A percentile compares a stretch with the other conserved stretches of the same genome.
Evolutionary conservation across 2,329 filamentous ascomycete genomes (phyloP).

Genomic region (Alternaria brassicae): DNA sequence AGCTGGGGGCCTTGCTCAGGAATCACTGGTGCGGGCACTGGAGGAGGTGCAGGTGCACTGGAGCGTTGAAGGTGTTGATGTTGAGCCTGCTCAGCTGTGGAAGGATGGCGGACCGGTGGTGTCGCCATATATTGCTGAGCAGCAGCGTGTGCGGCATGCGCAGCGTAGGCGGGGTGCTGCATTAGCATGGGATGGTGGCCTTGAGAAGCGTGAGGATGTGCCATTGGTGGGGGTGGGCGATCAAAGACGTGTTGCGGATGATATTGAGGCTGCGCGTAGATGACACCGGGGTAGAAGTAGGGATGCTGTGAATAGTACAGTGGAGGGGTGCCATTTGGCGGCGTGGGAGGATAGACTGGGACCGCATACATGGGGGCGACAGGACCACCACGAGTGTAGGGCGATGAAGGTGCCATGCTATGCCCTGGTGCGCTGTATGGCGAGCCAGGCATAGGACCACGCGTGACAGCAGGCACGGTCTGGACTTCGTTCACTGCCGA

Average conservation of each 20-base stretch:
- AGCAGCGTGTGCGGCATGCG: constrained; percentile 40
- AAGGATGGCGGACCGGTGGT: constrained; percentile 51
- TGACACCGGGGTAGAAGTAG: constrained; percentile 41
- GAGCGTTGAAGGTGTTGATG: constrained; percentile 49
- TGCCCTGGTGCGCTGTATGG: constrained; percentile 61
- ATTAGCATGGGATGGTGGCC: constrained; percentile 39
- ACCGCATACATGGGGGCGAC: constrained; percentile 52
- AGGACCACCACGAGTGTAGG: constrained; percentile 54
- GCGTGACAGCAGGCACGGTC: constrained; percentile 79
- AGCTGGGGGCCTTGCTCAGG: constrained; percentile 48
- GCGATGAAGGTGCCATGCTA: constrained; percentile 62
- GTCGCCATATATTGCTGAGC: constrained; percentile 48
- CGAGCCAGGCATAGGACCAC: constrained; percentile 70
- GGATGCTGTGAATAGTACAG: constrained; percentile 49
- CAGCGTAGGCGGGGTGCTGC: constrained; percentile 36
- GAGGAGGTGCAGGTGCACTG: constrained; percentile 26
- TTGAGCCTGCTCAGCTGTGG: constrained; percentile 50
- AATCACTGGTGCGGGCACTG: constrained; percentile 26
- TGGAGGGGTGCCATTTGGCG: constrained; percentile 52
- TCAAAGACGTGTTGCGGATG: constrained; percentile 38
- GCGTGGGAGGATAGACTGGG: constrained; percentile 52
- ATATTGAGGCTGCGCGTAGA: constrained; percentile 44
- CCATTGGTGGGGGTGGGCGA: constrained; percentile 50
- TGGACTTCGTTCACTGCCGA: constrained; percentile 88
- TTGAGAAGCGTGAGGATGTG: constrained; percentile 49